Base-by-base conservation (phyloP, 768 basidiomycete genomes). In the Cubamyces lactineus region DNA sequence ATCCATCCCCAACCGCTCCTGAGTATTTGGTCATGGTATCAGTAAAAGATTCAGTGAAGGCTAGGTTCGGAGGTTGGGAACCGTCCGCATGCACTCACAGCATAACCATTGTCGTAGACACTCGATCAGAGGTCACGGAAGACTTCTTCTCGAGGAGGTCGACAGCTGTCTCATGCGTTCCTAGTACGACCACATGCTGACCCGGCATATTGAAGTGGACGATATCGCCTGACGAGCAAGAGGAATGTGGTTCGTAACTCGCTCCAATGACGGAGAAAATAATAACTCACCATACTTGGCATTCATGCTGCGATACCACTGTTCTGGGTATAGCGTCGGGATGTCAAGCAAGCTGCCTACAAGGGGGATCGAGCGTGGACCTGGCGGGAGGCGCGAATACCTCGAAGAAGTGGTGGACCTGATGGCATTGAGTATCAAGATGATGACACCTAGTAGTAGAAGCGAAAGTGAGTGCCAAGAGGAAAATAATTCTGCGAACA, bases 101-200 rank as follows among this genome's bases (percentile, higher is more conserved):
- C 2, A 5, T 2, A 0, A 21, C 48, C 49, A 58, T 60, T 23
- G 55, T 9, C 16, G 53, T 43, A 2, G 9, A 17, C 2, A 30
- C 40, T 42, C 71, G 51, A 41, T 66, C 66, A 0, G 70, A 70
- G 41, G 67, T 69, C 28, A 60, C 65, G 17, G 54, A 41, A 3
- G 66, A 65, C n/a, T 66, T 57, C 49, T 69, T 71, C 55, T 69
- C 68, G 11, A 71, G 38, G 2, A 71, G 52, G 8, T 71, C 70
- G 1, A 50, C 21, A 7, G 59, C 62, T 0, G 63, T 55, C 41
- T 62, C 40, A 11, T 47, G 48, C 2, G 62, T 57, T 16, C 63
- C 66, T 2, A 69, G 19, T 1, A 71, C 23, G 17, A 69, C 40
- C 23, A 60, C 42, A n/a, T 57, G 49, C 24, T 52, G 59, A 0